These are phyloP conservation scores for Platanthera zijinensis DNA, from an alignment of 106 monocot species.

Conservation along the genomic window DNA sequence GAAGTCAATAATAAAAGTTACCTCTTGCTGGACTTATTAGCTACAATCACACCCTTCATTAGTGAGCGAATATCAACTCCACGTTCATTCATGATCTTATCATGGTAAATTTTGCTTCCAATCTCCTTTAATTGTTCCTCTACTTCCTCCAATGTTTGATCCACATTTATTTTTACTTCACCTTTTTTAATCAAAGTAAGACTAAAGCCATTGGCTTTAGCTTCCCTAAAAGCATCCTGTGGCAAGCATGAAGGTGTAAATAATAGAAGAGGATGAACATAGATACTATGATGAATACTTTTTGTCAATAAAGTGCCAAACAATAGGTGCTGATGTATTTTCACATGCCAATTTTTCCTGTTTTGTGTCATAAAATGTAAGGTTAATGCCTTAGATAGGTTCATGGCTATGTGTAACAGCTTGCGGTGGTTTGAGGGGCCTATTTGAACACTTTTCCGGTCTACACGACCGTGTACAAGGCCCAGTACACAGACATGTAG, in stretches of 20 bases:
- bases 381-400: too few species aligned
- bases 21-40: conserved; percentile 40
- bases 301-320: too few species aligned
- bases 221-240: conserved; percentile 81
- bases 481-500: too few species aligned
- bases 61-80: conserved; percentile 42
- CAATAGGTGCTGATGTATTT: too few species aligned
- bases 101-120: conserved; percentile 80
- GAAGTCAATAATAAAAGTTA: conserved; percentile 4
- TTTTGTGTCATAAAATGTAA: too few species aligned
- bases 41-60: conserved; percentile 48
- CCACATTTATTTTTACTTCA: conserved; percentile 60
- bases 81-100: conserved; percentile 61
- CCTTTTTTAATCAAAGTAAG: conserved; percentile 73
- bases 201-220: conserved; percentile 63
- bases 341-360: too few species aligned
- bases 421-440: too few species aligned
- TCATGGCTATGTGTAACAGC: too few species aligned
- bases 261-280: too few species aligned
- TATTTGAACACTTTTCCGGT: too few species aligned
- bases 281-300: too few species aligned
- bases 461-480: too few species aligned
- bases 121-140: conserved; percentile 66
- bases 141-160: conserved; percentile 74
- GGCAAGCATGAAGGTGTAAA: not conserved